Base-by-base conservation (phyloP, 192 early-diverging fungal species). In the Coemansia sp. region DNA sequence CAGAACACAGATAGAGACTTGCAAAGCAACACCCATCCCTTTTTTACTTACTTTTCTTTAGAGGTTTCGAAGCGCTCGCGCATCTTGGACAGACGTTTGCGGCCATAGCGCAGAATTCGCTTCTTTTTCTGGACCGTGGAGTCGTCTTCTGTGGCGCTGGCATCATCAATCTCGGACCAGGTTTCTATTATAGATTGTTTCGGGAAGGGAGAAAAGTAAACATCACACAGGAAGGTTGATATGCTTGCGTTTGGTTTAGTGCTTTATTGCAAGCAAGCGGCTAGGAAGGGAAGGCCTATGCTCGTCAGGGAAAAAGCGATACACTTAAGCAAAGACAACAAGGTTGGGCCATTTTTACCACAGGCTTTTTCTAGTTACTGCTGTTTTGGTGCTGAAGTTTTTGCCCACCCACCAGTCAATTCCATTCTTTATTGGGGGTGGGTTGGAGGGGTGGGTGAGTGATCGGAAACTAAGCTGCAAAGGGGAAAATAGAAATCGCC, bases 141-240 rank as follows among this genome's bases (percentile, higher is more conserved):
- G 36, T 70, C 70, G 56, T 79, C 73, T 8, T 69, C 76, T 25
- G 67, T 40, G 41, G 45, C 67, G 40, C 76, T 79, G 62, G 63
- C 63, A 62, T 79, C 76, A 7, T 79, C 76, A 63, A 79, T 65
- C 22, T 73, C 76, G 17, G 76, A 79, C 76, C 76, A 79, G 59
- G 66, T 56, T 30, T 79, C 76, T 79, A 73, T 60, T 65, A 17
- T 28, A 31, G 30, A 28, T 41, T 22, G 54, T 53, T 53, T 33
- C 2, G 25, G 13, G 7, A 47, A 28, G 7, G 23, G 23, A 22
- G 36, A 14, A 33, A 41, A 36, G 6, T n/a, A 42, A 2, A 45
- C n/a, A n/a, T n/a, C n/a, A n/a, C n/a, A n/a, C n/a, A n/a, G n/a
- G n/a, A n/a, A n/a, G n/a, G n/a, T n/a, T n/a, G n/a, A n/a, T n/a